A percentile compares a stretch with the other conserved stretches of the same genome.
These are phyloP conservation scores for Fusarium burgessii DNA, from an alignment of 2,329 filamentous ascomycete species.

Conservation along the genomic window DNA sequence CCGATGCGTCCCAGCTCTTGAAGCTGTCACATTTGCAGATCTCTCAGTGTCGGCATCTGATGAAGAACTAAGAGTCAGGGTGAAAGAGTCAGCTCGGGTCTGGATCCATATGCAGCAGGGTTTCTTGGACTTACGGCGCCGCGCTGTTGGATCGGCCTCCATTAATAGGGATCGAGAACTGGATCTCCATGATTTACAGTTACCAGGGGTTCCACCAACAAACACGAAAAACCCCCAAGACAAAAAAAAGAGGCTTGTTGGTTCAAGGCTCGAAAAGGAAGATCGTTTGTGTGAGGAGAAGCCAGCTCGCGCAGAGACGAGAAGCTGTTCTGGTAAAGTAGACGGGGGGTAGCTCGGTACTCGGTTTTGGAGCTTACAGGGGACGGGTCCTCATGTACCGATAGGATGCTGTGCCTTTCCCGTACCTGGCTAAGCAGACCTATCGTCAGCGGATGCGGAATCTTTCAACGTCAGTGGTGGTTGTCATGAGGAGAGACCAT, in stretches of 20 bases:
- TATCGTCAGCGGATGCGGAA: neutral
- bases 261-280: conserved; percentile 9
- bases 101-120: conserved; percentile 19
- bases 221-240: neutral
- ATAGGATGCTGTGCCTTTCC: neutral
- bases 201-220: conserved; percentile 16
- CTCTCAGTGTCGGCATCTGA: conserved; percentile 19
- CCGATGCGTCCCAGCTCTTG: conserved; percentile 50
- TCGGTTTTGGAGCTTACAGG: conserved; percentile 23
- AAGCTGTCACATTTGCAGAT: conserved; percentile 32
- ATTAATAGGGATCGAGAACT: conserved; percentile 52
- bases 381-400: neutral
- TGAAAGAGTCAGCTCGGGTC: conserved; percentile 15
- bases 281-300: conserved; percentile 26
- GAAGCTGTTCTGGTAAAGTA: conserved; percentile 26
- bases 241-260: neutral
- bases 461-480: conserved; percentile 36
- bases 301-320: conserved; percentile 28
- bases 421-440: conserved; percentile 18
- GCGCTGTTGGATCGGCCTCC: conserved; percentile 32
- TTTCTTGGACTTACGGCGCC: conserved; percentile 42
- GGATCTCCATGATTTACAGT: conserved; percentile 52
- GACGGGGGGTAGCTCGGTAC: conserved; percentile 28
- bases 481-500: conserved; percentile 4
- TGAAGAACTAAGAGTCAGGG: conserved; percentile 30